A percentile compares a stretch with the other conserved stretches of the same genome.
Conservation (phyloP, 176 grass and related monocot genomes). For the Neostapfia colusana region DNA sequence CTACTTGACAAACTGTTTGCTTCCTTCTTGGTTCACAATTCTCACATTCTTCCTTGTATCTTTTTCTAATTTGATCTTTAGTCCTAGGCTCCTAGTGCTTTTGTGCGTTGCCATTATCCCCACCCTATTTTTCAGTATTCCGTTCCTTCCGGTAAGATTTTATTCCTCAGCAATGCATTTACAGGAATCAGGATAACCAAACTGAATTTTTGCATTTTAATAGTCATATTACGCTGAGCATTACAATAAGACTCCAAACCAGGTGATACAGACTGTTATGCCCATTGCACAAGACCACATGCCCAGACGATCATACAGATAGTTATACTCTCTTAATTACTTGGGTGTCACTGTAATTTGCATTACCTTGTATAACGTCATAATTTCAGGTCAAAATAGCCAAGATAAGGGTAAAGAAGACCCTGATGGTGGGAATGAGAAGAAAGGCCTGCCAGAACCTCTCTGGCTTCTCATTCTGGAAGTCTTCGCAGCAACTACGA, state of each 20-base stretch:
- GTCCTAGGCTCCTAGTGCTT: no score
- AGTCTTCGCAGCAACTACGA: conserved; percentile 50
- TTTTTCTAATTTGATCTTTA: conserved; percentile 15
- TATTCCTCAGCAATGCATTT: not conserved
- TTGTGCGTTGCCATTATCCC: not conserved
- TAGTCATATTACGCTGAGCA: no score
- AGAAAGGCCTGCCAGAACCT: conserved; percentile 50
- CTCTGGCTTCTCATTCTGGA: conserved; percentile 86
- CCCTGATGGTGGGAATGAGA: conserved; percentile 14
- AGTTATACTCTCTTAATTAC: no score
- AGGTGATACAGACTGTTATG: no score
- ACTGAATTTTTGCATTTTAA: not conserved
- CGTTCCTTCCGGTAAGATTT: not conserved
- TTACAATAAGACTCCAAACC: not conserved
- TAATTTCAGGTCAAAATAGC: conserved; percentile 68
- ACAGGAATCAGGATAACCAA: not conserved
- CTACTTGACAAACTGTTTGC: no score
- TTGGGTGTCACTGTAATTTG: not conserved
- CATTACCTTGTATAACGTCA: not conserved
- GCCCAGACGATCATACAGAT: no score
- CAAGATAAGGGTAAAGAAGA: conserved; percentile 8
- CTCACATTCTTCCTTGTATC: conserved; percentile 44
- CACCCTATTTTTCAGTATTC: conserved; percentile 1
- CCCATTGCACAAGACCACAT: no score
- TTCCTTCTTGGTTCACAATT: conserved; percentile 10